phyloP scores from a whole-genome alignment of 2,329 filamentous ascomycete species.

The Aspergillus caelatus region DNA sequence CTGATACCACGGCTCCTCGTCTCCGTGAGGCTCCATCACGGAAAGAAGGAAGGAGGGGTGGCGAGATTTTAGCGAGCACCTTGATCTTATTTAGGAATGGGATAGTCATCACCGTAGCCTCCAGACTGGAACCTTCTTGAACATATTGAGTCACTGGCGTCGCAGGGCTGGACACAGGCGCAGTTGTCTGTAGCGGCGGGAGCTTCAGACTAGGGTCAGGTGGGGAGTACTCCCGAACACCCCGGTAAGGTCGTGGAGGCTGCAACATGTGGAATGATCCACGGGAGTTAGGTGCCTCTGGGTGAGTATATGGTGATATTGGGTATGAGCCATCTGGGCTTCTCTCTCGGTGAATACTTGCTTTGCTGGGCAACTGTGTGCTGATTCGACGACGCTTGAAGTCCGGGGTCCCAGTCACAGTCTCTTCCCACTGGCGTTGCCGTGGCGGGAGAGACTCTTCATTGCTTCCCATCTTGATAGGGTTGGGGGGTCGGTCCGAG shows the following conservation, averaged over 20 bases:
- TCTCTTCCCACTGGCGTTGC: slow-evolving; percentile 34
- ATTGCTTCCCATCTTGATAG: slow-evolving; percentile 28
- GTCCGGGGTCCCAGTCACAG: slow-evolving; percentile 54
- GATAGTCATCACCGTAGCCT: slow-evolving; percentile 75
- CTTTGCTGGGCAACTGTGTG: slow-evolving; percentile 42
- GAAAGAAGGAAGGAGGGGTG: slow-evolving; percentile 56
- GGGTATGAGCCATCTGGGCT: slow-evolving; percentile 46
- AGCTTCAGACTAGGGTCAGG: slow-evolving; percentile 56
- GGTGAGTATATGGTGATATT: slow-evolving; percentile 46
- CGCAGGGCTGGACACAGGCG: slow-evolving; percentile 20
- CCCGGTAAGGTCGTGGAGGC: slow-evolving; percentile 52
- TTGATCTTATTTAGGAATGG: slow-evolving; percentile 75
- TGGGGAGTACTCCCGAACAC: slow-evolving; percentile 33
- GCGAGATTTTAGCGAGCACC: slow-evolving; percentile 74
- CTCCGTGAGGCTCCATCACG: slow-evolving; percentile 37
- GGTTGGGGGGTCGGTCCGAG: slow-evolving; percentile 25
- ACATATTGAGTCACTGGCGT: slow-evolving; percentile 33
- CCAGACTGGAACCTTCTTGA: slow-evolving; percentile 53
- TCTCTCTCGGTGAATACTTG: slow-evolving; percentile 43
- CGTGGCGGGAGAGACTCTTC: slow-evolving; percentile 27
- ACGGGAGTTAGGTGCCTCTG: slow-evolving; percentile 35
- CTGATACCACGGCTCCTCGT: slow-evolving; percentile 78
- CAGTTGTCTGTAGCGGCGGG: slow-evolving; percentile 55
- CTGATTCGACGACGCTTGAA: slow-evolving; percentile 66
- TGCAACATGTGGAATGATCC: slow-evolving; percentile 55